Base-by-base conservation (phyloP, 306 rosid genomes). In the Begonia fuchsioides region DNA sequence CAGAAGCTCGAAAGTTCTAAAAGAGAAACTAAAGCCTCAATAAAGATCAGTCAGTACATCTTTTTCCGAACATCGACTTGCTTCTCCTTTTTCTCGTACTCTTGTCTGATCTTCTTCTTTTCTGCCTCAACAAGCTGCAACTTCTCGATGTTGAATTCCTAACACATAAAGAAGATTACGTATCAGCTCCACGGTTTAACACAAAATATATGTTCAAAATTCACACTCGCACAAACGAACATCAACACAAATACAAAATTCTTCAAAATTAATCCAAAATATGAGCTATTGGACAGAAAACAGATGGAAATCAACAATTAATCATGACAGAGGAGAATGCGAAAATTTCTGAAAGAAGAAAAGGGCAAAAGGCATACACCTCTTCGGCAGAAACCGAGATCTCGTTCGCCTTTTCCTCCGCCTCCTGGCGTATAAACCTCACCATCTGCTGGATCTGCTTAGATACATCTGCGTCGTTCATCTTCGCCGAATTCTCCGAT, bases 401-500 rank as follows among this genome's bases (percentile, higher is more conserved):
- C 94, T 87, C 96, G 76, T 73, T 83, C 76, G 93, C 96, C 62
- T 87, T 87, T 57, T 87, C 96, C 75, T 87, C 93, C 0, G 96
- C 96, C 68, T 87, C 96, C 70, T 80, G 94, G 70, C 75, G 93
- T 54, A 87, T 83, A 57, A 87, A 87, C 69, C 81, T 68, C 67
- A 83, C 96, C 96, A 87, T 87, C 86, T 87, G 96, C 75, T 83
- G 83, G 86, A 87, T 87, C 92, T 87, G 96, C 78, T 62, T 78
- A 49, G 94, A 83, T 46, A 87, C 96, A 80, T 80, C 93, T n/a
- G 72, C 66, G 78, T 87, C 96, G 66, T 88, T 88, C 96, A 88
- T 88, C 56, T 71, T 72, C 11, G 18, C 61, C 47, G 35, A 55
- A 44, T 19, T 45, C 2, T 2, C 44, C 55, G 62, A 49, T 59